Base-by-base conservation (phyloP, 495 filamentous ascomycete genomes). In the Lentithecium fluviatile region DNA sequence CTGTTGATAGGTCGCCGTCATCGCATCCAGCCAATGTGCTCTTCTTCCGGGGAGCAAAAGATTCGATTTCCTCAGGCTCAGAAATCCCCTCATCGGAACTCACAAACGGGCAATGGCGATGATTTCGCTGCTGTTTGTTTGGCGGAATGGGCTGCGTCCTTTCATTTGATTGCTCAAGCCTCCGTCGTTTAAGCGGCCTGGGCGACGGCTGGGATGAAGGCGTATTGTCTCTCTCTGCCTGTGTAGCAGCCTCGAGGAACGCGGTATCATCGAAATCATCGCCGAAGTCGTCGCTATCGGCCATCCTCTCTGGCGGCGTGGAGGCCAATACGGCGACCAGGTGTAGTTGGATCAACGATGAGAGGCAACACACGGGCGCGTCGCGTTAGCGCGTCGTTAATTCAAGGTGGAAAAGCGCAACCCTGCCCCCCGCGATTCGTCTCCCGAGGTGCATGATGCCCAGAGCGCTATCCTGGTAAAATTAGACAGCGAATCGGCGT, bases 271-370 rank as follows among this genome's bases (percentile, higher is more conserved):
- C 71, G 32, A 70, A 59, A 19, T 43, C 40, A 43, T 69, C 54
- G 0, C 70, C 72, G 49, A 58, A 73, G 25, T 73, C 69, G 42
- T 75, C 72, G 58, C 69, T 70, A 52, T 71, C 62, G 20, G 26
- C 36, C 71, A 73, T 74, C 40, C 13, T 43, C 40, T 43, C 12
- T 12, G 3, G 49, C 2, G 12, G 49, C 7, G 17, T 21, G 24
- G 2, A 19, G 6, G 46, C 46, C n/a, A 23, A 50, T 26, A 43
- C 6, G 15, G 15, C 5, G 40, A 43, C 6, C 15, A 6, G 40
- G 3, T 5, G 40, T 15, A 6, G 40, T 6, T 43, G 13, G 6
- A 15, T 43, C 15, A 15, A 15, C 36, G 36, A 8, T 21, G 19
- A 42, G 38, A 2, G 17, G 32, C 45, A 38, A 34, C 7, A 6